Percentiles rank a stretch among this genome's conserved stretches.
Evolutionary conservation across 805 yeast genomes (phyloP).

Genomic region (Ogataea dorogensis): DNA sequence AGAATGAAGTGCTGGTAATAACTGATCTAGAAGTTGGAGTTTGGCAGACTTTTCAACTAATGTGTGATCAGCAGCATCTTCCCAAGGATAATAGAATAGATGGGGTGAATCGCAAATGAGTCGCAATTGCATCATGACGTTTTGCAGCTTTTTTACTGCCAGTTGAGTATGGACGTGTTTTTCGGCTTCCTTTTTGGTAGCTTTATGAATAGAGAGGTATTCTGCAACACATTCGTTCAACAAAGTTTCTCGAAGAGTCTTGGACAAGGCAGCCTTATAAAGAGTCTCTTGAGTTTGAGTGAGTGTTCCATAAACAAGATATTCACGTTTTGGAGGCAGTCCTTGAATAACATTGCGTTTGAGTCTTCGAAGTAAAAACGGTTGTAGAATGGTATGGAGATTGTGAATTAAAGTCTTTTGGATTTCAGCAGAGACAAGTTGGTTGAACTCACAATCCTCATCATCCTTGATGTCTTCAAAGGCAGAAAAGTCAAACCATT

Average conservation of each 20-base stretch:
- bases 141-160: conserved; percentile 50
- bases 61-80: conserved; percentile 38
- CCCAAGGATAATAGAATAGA: conserved; percentile 78
- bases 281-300: conserved; percentile 62
- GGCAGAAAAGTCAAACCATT: conserved; percentile 87
- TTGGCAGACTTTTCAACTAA: conserved; percentile 67
- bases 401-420: conserved; percentile 66
- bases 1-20: conserved; percentile 49
- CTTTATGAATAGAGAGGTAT: conserved; percentile 33
- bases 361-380: conserved; percentile 79
- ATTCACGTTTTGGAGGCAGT: conserved; percentile 89
- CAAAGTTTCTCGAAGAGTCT: conserved; percentile 44
- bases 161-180: conserved; percentile 39
- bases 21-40: conserved; percentile 62
- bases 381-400: conserved; percentile 83
- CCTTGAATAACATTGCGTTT: conserved; percentile 67
- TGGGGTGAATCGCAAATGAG: conserved; percentile 85
- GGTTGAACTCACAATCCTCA: conserved; percentile 38
- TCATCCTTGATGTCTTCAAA: conserved; percentile 40
- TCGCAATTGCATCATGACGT: conserved; percentile 79
- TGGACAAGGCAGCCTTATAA: conserved; percentile 41
- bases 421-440: conserved; percentile 54
- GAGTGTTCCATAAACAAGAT: conserved; percentile 70
- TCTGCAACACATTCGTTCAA: conserved; percentile 50
- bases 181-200: conserved; percentile 33